Evolutionary conservation across 495 filamentous ascomycete genomes (phyloP), one percentile per base, ranked within the genome.

Genomic region (Tetracladium marchalianum): DNA sequence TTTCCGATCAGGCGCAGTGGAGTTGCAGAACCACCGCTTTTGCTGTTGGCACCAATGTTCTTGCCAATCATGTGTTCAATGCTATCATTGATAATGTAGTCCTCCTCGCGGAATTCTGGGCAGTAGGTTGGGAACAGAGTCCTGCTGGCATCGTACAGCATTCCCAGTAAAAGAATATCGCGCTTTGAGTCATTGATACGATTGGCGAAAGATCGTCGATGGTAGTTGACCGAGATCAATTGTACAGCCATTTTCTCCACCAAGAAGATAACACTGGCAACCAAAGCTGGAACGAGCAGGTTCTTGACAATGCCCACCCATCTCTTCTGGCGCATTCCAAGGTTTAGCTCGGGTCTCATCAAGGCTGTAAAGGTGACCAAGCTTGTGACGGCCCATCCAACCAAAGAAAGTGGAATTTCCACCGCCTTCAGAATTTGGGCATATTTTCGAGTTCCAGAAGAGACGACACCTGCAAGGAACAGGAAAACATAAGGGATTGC

Each of bases 161-260:
- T 65, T 11, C 84, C 78, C 3, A 98, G 68, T 15, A 96, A 76
- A 51, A 75, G 71, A 37, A 96, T 72, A 46, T 88, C 83, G 47
- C 75, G 83, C 65, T 98, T 97, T 31, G 87, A 92, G 36, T 85
- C 77, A 52, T 87, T 83, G 69, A 98, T 95, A 49, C 85, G 81
- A 24, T 74, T 67, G 49, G 87, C 81, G 63, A 97, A 97, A 50
- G 95, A 92, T 54, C 90, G 84, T 49, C 88, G 84, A 63, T 98
- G 90, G 62, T 98, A 98, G 47, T 82, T 82, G 59, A 98, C 87
- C 38, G 85, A 90, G 60, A 97, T 94, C 32, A 96, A 71, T 66
- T 95, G 92, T 31, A 97, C 81, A 18, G 95, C 64, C 31, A 85
- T 61, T 59, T 93, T 93, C 62, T 96, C 87, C 5, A 62, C 79